Base-by-base conservation (phyloP, 1,139 yeast species). In the Kodamaea anthophila region DNA sequence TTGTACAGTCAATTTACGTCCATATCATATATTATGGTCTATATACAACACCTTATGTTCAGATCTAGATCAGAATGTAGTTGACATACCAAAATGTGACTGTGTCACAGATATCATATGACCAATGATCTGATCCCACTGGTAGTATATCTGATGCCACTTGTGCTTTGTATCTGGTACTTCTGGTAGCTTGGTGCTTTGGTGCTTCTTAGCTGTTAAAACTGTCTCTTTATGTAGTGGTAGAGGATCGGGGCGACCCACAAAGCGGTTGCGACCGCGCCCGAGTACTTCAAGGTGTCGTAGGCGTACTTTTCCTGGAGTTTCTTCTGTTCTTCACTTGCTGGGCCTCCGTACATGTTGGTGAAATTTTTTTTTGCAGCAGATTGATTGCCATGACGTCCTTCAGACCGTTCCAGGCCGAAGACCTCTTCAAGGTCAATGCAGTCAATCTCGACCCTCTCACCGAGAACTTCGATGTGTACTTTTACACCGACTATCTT, bases 381-480 rank as follows among this genome's bases (percentile, higher is more conserved):
- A 30, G 18, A 13, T 18, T 23, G 24, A 15, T 29, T 18, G 11
- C 10, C 14, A 85, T 85, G 95, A 80, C 94, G 6, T 80, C 93
- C 1, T 70, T 85, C 23, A 68, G 68, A 34, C 96, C 97, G 13
- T 84, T 91, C 48, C 85, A 80, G 43, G 86, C 94, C 4, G 78
- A 87, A 4, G 96, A 91, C 47, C 58, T 91, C 26, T 77, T 87
- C 42, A 64, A 72, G 9, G 50, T 83, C 32, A 85, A 85, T 46
- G 62, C 82, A 7, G 77, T 87, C 26, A 91, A 91, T 48, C 59
- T 91, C 15, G 98, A 91, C 45, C 83, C 84, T 1, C 65, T 88
- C 32, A 91, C 97, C 0, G 97, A 88, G 49, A 91, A 88, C 56
- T 93, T 84, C 60, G 82, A 86, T 31, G 55, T 84, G 13, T 81